Base-by-base conservation (phyloP, 2,329 filamentous ascomycete genomes). In the Immersiporthe knoxdaviesiana region DNA sequence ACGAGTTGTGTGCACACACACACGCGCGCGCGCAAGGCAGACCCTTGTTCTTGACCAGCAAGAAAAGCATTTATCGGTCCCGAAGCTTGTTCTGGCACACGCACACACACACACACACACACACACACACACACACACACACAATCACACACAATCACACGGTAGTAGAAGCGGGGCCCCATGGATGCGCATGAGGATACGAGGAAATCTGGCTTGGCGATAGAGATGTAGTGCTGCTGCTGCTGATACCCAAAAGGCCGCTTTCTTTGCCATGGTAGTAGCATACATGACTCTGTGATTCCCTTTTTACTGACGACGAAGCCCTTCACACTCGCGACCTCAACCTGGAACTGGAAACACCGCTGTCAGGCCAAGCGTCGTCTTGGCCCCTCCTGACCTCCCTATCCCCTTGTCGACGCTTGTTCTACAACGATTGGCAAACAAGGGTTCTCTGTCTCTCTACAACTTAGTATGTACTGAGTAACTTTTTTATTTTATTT, bases 1-100 rank as follows among this genome's bases (percentile, higher is more conserved):
- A n/a, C n/a, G n/a, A n/a, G n/a, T n/a, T n/a, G n/a, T n/a, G n/a
- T n/a, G n/a, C n/a, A n/a, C n/a, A n/a, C n/a, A n/a, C n/a, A n/a
- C n/a, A 30, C 5, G 35, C 30, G 68, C 68, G 52, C 39, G 58
- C 69, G 60, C 69, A 65, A 50, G 68, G 47, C 37, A 50, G 56
- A 41, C 30, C 30, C 39, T 50, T 61, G 69, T 63, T 63, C 59
- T n/a, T n/a, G 63, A 63, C 69, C 65, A 35, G 8, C 4, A 35
- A 70, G 27, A 61, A 44, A 47, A 47, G 30, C 52, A 27, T 58
- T 4, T 63, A 32, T 70, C 66, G 63, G 58, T 67, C 47, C 65
- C 65, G 65, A 58, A 27, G 18, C 30, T 18, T 18, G 21, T 32
- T 56, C 14, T 16, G 11, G 52, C 14, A 27, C 16, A 21, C 30